phyloP scores from a whole-genome alignment of 352 stramenopile genomes.

The Phytophthora crassamura region DNA sequence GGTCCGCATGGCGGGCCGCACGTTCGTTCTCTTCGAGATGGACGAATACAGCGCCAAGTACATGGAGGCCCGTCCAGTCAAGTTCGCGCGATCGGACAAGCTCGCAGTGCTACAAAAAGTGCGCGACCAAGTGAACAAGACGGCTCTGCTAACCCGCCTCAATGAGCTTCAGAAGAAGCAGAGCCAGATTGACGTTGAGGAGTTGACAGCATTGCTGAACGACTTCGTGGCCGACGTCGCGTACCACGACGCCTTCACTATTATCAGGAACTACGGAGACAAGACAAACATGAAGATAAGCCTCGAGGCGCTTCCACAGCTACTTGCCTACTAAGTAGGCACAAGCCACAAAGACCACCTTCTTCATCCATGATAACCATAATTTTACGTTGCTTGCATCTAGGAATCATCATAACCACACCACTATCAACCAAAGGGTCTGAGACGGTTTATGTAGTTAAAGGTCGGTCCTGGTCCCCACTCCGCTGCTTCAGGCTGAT shows the following conservation, averaged over 20 bases:
- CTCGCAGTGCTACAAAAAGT: conserved; percentile 68
- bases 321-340: conserved; percentile 51
- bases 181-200: conserved; percentile 48
- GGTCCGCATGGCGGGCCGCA: conserved; percentile 70
- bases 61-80: conserved; percentile 70
- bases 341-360: no score
- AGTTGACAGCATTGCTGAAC: conserved; percentile 58
- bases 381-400: no score
- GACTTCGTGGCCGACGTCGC: conserved; percentile 52
- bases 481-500: conserved; percentile 13
- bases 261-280: conserved; percentile 74
- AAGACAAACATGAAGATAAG: conserved; percentile 68
- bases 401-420: no score
- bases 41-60: conserved; percentile 87
- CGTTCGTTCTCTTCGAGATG: conserved; percentile 83
- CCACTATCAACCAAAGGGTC: background rate
- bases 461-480: conserved; percentile 1
- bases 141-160: conserved; percentile 29
- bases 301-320: conserved; percentile 51
- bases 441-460: conserved; percentile 16
- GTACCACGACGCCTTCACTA: conserved; percentile 71
- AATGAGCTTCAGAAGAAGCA: conserved; percentile 41
- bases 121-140: conserved; percentile 48
- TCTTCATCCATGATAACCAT: no score
- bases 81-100: conserved; percentile 76